Base-by-base conservation (phyloP, 768 basidiomycete genomes). In the Nidularia pulvinata region DNA sequence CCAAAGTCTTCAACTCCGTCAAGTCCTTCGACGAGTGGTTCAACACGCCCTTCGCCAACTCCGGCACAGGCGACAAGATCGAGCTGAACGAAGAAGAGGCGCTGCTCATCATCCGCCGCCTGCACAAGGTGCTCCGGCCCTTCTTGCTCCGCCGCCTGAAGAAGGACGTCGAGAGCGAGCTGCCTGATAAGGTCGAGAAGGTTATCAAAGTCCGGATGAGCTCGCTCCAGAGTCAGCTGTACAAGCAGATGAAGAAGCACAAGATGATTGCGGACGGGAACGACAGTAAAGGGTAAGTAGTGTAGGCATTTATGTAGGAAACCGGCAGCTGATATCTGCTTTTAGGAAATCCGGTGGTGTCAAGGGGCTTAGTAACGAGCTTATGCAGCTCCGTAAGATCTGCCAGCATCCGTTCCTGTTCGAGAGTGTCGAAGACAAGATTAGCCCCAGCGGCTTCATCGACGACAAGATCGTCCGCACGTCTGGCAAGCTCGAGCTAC, bases 11-110 rank as follows among this genome's bases (percentile, higher is more conserved):
- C 81, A 98, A 98, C 75, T 98, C 96, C 0, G 95, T 97, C 56
- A 96, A 98, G 69, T 96, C 95, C 19, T 98, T 99, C 68, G 97
- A 98, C 63, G 97, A 98, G 65, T 99, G 97, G 97, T 99, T 98
- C 81, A 98, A 98, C 75, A 97, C 96, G 1, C 97, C 97, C 0
- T 99, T 99, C 60, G 96, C 97, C 55, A 98, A 93, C 70, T 93
- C 95, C n/a, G 96, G 96, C 33, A 91, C 92, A 0, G 89, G 91
- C 7, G 97, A 99, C 74, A 97, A 96, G 83, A 96, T 98, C 66
- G 95, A 97, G 77, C 70, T 98, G 76, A 97, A 96, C 73, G 97
- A 99, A 89, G 97, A 98, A 90, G 97, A 99, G 77, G 91, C 93
- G 3, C 79, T 98, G 36, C 88, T 98, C 53, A 93, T 99, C 65